Evolutionary conservation across 176 grass and related monocot genomes (phyloP).

Genomic region (Bromus sterilis): DNA sequence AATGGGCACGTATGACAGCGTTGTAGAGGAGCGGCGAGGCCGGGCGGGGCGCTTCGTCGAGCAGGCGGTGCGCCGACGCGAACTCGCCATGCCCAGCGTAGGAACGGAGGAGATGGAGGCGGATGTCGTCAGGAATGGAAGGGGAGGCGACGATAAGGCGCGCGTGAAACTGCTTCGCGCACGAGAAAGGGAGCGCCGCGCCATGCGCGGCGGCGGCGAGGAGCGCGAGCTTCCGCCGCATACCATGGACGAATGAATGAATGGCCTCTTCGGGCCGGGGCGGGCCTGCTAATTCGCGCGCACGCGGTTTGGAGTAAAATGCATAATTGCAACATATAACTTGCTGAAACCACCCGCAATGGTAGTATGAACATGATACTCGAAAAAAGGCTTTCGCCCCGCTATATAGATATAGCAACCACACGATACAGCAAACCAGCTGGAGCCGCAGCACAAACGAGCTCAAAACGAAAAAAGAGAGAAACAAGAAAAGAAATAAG

Average conservation of each 20-base stretch:
- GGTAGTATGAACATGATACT: too few relatives aligned
- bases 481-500: too few relatives aligned
- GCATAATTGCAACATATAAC: too few relatives aligned
- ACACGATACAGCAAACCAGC: too few relatives aligned
- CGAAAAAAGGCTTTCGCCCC: too few relatives aligned
- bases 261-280: background rate
- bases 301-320: too few relatives aligned
- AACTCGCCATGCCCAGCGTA: slow-evolving; percentile 34
- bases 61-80: slow-evolving; percentile 31
- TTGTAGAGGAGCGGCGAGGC: slow-evolving; percentile 45
- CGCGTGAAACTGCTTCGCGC: slow-evolving; percentile 52
- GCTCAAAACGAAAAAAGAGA: too few relatives aligned
- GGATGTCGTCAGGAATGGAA: slow-evolving; percentile 8
- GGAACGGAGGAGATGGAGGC: slow-evolving; percentile 40
- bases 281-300: background rate
- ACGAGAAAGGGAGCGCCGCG: background rate
- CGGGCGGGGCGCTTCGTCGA: slow-evolving; percentile 32
- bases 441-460: too few relatives aligned
- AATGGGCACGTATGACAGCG: slow-evolving; percentile 52
- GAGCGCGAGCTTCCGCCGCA: slow-evolving; percentile 6
- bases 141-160: slow-evolving; percentile 17
- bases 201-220: slow-evolving; percentile 7
- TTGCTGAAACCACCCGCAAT: too few relatives aligned
- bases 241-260: slow-evolving; percentile 1
- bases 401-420: too few relatives aligned